Evolutionary conservation across 176 grass and related monocot genomes (phyloP).

Genomic region (Poa annua): DNA sequence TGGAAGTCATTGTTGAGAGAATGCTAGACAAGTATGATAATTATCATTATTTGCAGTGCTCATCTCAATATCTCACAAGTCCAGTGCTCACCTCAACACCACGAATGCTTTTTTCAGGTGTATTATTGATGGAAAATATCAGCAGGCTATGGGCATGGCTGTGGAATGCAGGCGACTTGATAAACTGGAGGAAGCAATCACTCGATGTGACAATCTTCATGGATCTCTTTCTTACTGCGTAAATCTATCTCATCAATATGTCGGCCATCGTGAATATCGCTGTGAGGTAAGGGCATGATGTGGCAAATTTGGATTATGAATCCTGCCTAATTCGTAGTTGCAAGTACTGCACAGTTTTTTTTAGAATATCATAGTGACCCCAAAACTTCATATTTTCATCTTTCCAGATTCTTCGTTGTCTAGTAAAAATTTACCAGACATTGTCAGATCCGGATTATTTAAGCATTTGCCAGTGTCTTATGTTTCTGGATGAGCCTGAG

Average conservation of each 20-base stretch:
- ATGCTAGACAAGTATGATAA: slow-evolving; percentile 87
- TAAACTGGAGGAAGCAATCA: slow-evolving; percentile 89
- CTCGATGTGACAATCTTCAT: slow-evolving; percentile 83
- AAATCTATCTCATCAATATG: slow-evolving; percentile 90
- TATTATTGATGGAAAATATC: slow-evolving; percentile 91
- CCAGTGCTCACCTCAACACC: neutral
- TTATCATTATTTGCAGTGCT: neutral
- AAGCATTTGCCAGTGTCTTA: slow-evolving; percentile 96
- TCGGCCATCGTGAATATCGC: slow-evolving; percentile 94
- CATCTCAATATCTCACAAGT: neutral
- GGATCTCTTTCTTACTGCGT: slow-evolving; percentile 88
- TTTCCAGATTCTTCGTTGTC: slow-evolving; percentile 76
- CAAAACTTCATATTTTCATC: slow-evolving; percentile 22
- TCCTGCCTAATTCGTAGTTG: neutral
- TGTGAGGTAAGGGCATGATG: slow-evolving; percentile 69
- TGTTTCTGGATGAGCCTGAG: slow-evolving; percentile 88
- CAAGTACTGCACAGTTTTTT: neutral
- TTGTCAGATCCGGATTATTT: slow-evolving; percentile 82
- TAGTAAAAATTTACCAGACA: slow-evolving; percentile 91
- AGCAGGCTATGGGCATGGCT: slow-evolving; percentile 98
- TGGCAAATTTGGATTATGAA: slow-evolving; percentile 13
- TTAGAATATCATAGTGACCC: neutral
- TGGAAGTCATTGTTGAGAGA: slow-evolving; percentile 93
- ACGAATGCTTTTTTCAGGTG: slow-evolving; percentile 55
- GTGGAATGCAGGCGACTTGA: slow-evolving; percentile 95